Percentiles rank a stretch among this genome's conserved stretches.
Conservation (phyloP, 306 rosid species). For the Cicer judaicum region DNA sequence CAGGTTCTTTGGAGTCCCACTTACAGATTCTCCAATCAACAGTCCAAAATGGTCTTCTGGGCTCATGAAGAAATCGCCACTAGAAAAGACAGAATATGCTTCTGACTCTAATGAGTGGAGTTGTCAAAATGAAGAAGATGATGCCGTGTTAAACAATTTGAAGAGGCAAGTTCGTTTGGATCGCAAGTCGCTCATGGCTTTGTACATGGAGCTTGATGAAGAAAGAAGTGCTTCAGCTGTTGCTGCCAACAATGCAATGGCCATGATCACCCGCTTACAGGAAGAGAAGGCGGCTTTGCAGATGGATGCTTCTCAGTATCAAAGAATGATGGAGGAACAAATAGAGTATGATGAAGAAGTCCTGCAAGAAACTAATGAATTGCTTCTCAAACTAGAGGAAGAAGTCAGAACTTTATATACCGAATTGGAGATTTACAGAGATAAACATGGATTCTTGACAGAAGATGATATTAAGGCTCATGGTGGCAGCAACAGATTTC, state of each 20-base stretch:
- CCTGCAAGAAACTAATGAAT: conserved; percentile 65
- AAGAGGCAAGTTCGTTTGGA: conserved; percentile 77
- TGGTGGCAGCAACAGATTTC: conserved; percentile 37
- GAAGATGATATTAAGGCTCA: conserved; percentile 48
- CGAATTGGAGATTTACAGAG: conserved; percentile 66
- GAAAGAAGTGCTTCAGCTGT: conserved; percentile 92
- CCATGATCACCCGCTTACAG: conserved; percentile 94
- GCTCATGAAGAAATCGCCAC: conserved; percentile 55
- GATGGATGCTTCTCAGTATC: conserved; percentile 94
- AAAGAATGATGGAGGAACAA: conserved; percentile 98
- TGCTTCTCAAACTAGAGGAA: conserved; percentile 74
- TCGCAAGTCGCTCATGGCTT: conserved; percentile 79
- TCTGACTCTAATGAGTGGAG: conserved; percentile 54
- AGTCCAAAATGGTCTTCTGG: conserved; percentile 64
- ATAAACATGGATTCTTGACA: conserved; percentile 58
- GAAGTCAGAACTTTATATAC: conserved; percentile 62
- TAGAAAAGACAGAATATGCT: conserved; percentile 57
- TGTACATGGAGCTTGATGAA: conserved; percentile 92
- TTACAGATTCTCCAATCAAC: conserved; percentile 65
- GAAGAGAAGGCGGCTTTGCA: conserved; percentile 93
- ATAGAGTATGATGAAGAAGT: conserved; percentile 92
- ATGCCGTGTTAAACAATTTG: conserved; percentile 56
- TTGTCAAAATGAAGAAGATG: conserved; percentile 48
- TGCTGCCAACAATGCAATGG: conserved; percentile 98
- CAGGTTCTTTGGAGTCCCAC: conserved; percentile 73